phyloP scores from a whole-genome alignment of 1,139 yeast species.

The Taphrina communis region DNA sequence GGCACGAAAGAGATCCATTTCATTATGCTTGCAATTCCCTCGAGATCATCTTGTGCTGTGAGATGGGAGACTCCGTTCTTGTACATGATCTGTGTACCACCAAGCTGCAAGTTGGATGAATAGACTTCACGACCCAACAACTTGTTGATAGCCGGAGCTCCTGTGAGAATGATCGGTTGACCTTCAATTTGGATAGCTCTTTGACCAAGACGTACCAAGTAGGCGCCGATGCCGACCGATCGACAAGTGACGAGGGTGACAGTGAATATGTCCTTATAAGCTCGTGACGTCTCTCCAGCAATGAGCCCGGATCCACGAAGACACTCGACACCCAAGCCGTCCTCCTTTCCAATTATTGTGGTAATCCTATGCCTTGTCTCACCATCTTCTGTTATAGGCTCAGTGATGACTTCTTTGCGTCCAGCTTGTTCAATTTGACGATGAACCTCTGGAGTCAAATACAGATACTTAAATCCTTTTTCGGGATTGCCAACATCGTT shows the following conservation, averaged over 20 bases:
- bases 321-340: slow-evolving; percentile 98
- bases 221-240: slow-evolving; percentile 99
- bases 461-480: slow-evolving; percentile 89
- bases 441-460: slow-evolving; percentile 73
- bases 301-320: slow-evolving; percentile 96
- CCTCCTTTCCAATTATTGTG: slow-evolving; percentile 89
- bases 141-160: slow-evolving; percentile 98
- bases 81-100: slow-evolving; percentile 99
- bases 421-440: slow-evolving; percentile 65
- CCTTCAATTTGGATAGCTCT: slow-evolving; percentile 99
- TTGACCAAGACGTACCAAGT: slow-evolving; percentile 95
- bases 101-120: slow-evolving; percentile 93
- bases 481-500: slow-evolving; percentile 73
- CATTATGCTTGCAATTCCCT: slow-evolving; percentile 92
- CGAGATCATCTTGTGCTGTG: slow-evolving; percentile 93
- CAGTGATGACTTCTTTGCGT: slow-evolving; percentile 70
- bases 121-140: slow-evolving; percentile 95
- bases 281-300: slow-evolving; percentile 98
- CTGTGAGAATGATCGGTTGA: slow-evolving; percentile 96
- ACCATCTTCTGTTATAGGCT: slow-evolving; percentile 81
- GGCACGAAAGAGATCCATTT: slow-evolving; percentile 98
- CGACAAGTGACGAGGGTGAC: slow-evolving; percentile 96
- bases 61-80: slow-evolving; percentile 96
- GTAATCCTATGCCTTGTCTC: slow-evolving; percentile 80
- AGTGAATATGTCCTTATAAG: slow-evolving; percentile 95